Conservation (phyloP, 176 grass and related monocot genomes). For the Oryza punctata region DNA sequence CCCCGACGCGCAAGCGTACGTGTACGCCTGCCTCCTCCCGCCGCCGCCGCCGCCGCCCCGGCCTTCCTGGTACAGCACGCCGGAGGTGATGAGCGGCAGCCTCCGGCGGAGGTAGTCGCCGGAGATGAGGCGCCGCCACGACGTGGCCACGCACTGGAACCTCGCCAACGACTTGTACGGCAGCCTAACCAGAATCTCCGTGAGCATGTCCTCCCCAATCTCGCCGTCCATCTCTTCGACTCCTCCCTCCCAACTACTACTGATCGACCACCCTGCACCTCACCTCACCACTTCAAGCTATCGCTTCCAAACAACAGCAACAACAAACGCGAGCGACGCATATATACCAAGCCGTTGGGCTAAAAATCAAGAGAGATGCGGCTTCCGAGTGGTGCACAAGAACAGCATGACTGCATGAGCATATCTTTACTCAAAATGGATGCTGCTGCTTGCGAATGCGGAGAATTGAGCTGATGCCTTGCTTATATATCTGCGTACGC, state of each 20-base stretch:
- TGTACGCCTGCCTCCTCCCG: conserved; percentile 41
- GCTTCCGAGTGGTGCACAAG: not conserved
- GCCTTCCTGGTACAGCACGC: conserved; percentile 61
- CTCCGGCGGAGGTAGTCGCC: conserved; percentile 61
- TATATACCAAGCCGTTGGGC: not conserved
- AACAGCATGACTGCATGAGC: not conserved
- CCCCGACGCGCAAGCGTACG: conserved; percentile 49
- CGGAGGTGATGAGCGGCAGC: conserved; percentile 70
- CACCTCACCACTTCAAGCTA: not conserved
- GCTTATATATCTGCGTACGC: not conserved
- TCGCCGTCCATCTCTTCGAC: conserved; percentile 8
- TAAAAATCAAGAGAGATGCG: not conserved
- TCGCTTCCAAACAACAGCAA: not conserved
- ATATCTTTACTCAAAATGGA: not conserved
- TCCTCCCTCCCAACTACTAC: not conserved
- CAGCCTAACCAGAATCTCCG: conserved; percentile 66
- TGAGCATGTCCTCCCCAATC: conserved; percentile 60
- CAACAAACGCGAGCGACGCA: not conserved
- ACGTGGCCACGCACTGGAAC: conserved; percentile 75
- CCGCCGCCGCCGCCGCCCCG: not conserved
- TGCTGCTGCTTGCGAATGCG: not conserved
- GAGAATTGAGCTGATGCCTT: not conserved
- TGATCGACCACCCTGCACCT: not conserved
- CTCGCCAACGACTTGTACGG: conserved; percentile 71
- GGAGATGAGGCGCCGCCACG: conserved; percentile 66